phyloP scores from a whole-genome alignment of 441 rosid species.

The Eutrema salsugineum region DNA sequence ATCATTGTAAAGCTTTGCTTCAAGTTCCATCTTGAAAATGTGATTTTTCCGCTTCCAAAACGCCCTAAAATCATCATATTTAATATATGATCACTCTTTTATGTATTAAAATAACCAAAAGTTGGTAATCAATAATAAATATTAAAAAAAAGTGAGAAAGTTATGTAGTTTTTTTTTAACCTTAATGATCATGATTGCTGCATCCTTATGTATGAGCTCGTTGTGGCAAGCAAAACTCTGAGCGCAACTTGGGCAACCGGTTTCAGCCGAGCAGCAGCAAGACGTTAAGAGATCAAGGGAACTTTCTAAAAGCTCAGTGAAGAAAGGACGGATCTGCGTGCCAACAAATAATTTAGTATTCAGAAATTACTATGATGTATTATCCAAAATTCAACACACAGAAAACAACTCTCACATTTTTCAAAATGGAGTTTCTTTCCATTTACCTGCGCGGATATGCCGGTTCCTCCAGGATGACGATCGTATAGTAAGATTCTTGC shows the following conservation, averaged over 20 bases:
- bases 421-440: neutral
- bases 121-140: neutral
- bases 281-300: conserved; percentile 72
- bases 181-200: conserved; percentile 76
- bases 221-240: conserved; percentile 81
- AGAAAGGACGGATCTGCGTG: conserved; percentile 80
- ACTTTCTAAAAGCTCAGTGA: conserved; percentile 62
- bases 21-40: conserved; percentile 39
- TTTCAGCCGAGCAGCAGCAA: conserved; percentile 57
- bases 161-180: conserved; percentile 22
- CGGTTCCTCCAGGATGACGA: conserved; percentile 93
- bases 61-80: conserved; percentile 47
- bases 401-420: neutral
- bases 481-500: conserved; percentile 86
- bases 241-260: conserved; percentile 83
- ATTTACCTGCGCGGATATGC: conserved; percentile 69
- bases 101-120: neutral
- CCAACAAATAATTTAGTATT: neutral
- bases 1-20: neutral
- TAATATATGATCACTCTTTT: neutral
- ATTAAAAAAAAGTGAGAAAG: neutral
- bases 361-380: neutral
- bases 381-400: neutral
- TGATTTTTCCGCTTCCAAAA: conserved; percentile 59
- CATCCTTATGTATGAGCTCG: conserved; percentile 75